Evolutionary conservation across 371 early-diverging fungal species (phyloP).

Genomic region (Thermomucor indicae-seudaticae): DNA sequence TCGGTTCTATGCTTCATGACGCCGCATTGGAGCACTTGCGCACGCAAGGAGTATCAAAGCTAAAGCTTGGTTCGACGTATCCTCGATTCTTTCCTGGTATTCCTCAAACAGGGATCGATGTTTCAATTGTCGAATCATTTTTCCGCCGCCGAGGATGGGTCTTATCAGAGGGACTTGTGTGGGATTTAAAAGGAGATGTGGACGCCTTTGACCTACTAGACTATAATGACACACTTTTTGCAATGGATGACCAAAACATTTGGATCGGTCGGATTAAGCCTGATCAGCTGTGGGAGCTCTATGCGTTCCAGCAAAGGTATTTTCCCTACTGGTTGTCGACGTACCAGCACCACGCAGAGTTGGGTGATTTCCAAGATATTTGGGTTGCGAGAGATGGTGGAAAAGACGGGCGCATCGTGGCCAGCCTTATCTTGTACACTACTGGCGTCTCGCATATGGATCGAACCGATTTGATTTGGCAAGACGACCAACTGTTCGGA

Average conservation of each 20-base stretch:
- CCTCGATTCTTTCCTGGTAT: constrained; percentile 50
- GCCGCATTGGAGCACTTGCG: constrained; percentile 22
- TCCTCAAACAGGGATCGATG: constrained; percentile 17
- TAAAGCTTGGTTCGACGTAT: constrained; percentile 32
- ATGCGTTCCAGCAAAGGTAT: constrained; percentile 30
- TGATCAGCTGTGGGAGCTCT: constrained; percentile 20
- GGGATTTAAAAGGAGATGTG: constrained; percentile 30
- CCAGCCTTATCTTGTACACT: constrained; percentile 23
- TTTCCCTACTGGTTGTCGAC: constrained; percentile 39
- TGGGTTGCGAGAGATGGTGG: constrained; percentile 31
- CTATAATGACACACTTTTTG: constrained; percentile 10
- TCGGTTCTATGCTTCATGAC: constrained; percentile 31
- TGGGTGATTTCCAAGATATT: constrained; percentile 44
- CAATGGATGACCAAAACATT: constrained; percentile 31
- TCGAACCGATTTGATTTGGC: constrained; percentile 38
- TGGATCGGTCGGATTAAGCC: constrained; percentile 29
- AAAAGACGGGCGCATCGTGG: constrained; percentile 27
- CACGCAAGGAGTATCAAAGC: constrained; percentile 1
- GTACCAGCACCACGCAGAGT: constrained; percentile 35
- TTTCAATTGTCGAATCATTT: constrained; percentile 16
- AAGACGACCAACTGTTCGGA: constrained; percentile 23
- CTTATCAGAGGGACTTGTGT: constrained; percentile 12
- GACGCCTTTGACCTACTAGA: constrained; percentile 19
- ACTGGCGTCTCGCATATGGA: constrained; percentile 21
- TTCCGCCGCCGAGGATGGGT: constrained; percentile 39